A percentile compares a stretch with the other conserved stretches of the same genome.
Evolutionary conservation across 2,329 filamentous ascomycete species (phyloP).

Genomic region (Apiospora aurea): DNA sequence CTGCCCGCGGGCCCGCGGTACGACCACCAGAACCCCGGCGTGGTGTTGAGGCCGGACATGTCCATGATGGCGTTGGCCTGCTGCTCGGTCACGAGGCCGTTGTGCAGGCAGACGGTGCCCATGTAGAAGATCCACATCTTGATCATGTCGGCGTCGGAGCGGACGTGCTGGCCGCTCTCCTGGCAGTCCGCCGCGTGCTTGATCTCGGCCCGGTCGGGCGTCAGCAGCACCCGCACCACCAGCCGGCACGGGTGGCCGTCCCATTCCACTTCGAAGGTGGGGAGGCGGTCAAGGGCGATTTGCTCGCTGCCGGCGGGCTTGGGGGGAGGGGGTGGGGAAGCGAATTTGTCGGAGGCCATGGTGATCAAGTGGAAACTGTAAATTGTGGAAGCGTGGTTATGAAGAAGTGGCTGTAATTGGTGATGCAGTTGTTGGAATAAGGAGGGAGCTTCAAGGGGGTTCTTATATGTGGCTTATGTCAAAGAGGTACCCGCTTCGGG

Average conservation of each 20-base stretch:
- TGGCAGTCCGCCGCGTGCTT: background rate
- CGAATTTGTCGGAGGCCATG: background rate
- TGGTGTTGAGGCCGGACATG: too few species aligned
- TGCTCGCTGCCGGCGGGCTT: background rate
- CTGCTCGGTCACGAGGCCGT: background rate
- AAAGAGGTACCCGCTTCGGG: too few species aligned
- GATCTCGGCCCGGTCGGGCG: background rate
- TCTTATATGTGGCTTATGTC: too few species aligned
- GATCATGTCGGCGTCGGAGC: background rate
- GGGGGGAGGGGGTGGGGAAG: background rate
- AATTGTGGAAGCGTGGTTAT: background rate
- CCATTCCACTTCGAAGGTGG: constrained; percentile 4
- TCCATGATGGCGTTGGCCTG: constrained; percentile 1
- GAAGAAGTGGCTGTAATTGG: too few species aligned
- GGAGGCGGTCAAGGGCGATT: constrained; percentile 24
- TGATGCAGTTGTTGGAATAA: too few species aligned
- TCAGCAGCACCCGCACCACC: background rate
- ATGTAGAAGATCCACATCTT: background rate
- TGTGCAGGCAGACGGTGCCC: background rate
- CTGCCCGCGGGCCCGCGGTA: too few species aligned
- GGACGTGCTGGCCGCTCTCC: too few species aligned
- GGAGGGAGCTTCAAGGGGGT: too few species aligned
- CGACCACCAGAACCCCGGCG: too few species aligned
- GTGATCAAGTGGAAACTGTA: background rate
- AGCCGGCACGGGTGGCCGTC: background rate